Base-by-base conservation (phyloP, 1,284 basidiomycete species). In the Sporisorium sorghi region DNA sequence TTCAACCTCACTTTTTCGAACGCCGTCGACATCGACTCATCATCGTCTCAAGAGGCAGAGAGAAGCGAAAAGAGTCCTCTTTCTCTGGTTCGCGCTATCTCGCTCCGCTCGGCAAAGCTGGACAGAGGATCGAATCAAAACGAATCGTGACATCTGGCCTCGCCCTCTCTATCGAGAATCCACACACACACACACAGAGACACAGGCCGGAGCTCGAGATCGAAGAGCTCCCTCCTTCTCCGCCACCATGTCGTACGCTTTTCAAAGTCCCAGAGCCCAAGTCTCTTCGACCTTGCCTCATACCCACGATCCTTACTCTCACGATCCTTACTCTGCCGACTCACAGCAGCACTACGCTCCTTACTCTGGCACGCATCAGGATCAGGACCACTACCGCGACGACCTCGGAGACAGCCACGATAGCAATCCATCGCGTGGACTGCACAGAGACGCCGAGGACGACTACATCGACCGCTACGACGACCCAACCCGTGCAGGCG, bases 201-300 rank as follows among this genome's bases (percentile, higher is more conserved):
- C n/a, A n/a, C n/a, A n/a, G n/a, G n/a, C n/a, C n/a, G n/a, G 23
- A 12, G 9, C 37, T 43, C 19, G 28, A 58, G 37, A 33, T 46
- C 15, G 19, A 12, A 26, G 26, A 3, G 35, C 19, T 49, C 37
- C 47, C 24, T 12, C 57, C 21, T 19, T 53, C 23, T 26, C 21
- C 9, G 24, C 43, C 48, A 54, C 37, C 50, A 73, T 61, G 67
- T 66, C 76, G 32, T 78, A 76, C 58, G 52, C 76, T 9, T 77
- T 78, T 30, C 66, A 55, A 28, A 74, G 66, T 42, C 63, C 63
- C 26, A 40, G 33, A 33, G 64, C 68, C 2, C 62, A 62, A 42
- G 55, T 56, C 15, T 65, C 72, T 40, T 67, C 64, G 19, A 33
- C 52, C 43, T 59, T 64, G 23, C 58, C 54, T 37, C 59, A 53